Base-by-base conservation (phyloP, 78 protist species). In the Diacronema lutheri region DNA sequence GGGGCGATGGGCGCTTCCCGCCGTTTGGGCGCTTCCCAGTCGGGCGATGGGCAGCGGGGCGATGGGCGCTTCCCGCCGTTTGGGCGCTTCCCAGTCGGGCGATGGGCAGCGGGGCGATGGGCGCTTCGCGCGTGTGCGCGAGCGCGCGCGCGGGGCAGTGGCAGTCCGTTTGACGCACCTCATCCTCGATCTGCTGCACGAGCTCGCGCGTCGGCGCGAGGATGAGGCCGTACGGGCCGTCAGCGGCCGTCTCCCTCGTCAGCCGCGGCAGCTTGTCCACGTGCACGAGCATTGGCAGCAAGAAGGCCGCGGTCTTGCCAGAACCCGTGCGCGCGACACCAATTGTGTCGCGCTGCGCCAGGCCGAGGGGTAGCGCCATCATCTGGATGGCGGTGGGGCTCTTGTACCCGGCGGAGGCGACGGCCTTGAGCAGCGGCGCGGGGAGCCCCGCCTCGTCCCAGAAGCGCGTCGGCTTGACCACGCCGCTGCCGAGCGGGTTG, bases 291-390 rank as follows among this genome's bases (percentile, higher is more conserved):
- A 90, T 87, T 29, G 99, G 99, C 44, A 98, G 90, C 40, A 93
- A 77, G 88, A 93, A 98, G 29, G 98, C 90, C 16, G 96, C 88
- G 19, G 99, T 98, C 92, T 98, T 98, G 31, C 99, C 99, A 16
- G 96, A 40, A 35, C 77, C 77, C 25, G 77, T 69, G 57, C 87
- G 90, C 0, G 98, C 97, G 26, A 95, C 83, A 62, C 95, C 97
- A 44, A 97, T 83, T 44, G 94, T 69, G 89, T 97, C 97, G 41
- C 83, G 68, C 60, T 96, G 94, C 1, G 85, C 35, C 55, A 98
- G 83, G 5, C 94, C 93, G 46, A 93, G 81, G 25, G 99, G 99
- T 98, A 98, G 95, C 29, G 92, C 85, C 83, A 88, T 93, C 9
- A 93, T 26, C 92, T 98, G 99, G 69, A 97, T 96, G 33, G 95